Conservation (phyloP, 192 early-diverging fungal species). For the Polychytrium aggregatum region DNA sequence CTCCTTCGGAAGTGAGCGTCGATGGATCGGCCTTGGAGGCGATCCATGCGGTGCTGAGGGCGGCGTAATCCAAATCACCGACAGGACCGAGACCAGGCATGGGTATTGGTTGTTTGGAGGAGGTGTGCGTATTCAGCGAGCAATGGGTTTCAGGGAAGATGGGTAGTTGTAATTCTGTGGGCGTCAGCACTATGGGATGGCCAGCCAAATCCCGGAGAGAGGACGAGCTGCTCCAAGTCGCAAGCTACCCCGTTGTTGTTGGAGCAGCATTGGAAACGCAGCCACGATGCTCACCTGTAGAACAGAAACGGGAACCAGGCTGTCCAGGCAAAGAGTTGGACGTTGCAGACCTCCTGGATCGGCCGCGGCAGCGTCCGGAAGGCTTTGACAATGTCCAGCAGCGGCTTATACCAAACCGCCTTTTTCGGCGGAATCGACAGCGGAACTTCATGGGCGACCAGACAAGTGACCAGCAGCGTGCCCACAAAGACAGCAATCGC, state of each 20-base stretch:
- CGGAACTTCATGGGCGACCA: slow-evolving; percentile 9
- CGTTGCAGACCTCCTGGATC: slow-evolving; percentile 67
- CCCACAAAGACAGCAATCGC: slow-evolving; percentile 51
- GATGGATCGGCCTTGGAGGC: not conserved
- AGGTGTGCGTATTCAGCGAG: no score
- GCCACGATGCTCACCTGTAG: slow-evolving; percentile 43
- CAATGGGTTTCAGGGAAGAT: slow-evolving; percentile 4
- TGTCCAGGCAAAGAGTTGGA: slow-evolving; percentile 93
- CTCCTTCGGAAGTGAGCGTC: slow-evolving; percentile 23
- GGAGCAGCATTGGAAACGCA: no score
- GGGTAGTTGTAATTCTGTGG: no score
- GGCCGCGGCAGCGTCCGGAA: slow-evolving; percentile 54
- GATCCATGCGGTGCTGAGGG: not conserved
- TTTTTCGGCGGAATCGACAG: no score
- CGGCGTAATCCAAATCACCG: no score
- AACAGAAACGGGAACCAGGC: slow-evolving; percentile 96
- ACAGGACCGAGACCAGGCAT: no score
- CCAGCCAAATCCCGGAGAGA: no score
- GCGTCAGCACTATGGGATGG: no score
- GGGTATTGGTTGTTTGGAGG: no score
- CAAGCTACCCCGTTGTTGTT: no score
- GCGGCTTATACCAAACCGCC: slow-evolving; percentile 18
- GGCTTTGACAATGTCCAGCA: slow-evolving; percentile 27
- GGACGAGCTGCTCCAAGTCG: no score
- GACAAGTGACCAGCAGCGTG: slow-evolving; percentile 56